Conservation (phyloP, 371 early-diverging fungal species). For the Parasitella parasitica region DNA sequence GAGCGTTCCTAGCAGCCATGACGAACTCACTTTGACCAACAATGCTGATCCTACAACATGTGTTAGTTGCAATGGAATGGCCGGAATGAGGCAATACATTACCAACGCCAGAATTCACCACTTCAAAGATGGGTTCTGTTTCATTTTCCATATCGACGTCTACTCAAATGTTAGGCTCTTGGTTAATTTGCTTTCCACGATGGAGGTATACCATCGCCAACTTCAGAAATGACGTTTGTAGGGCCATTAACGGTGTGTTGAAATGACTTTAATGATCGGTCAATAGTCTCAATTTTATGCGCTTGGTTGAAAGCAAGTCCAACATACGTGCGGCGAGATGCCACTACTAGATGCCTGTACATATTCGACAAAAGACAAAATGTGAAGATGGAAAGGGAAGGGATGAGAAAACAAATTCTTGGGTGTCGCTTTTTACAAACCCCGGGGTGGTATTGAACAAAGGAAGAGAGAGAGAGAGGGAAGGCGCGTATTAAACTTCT, state of each 20-base stretch:
- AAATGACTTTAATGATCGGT: constrained; percentile 28
- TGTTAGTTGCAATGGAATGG: neutral
- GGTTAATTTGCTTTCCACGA: too few relatives aligned
- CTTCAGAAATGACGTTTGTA: constrained; percentile 19
- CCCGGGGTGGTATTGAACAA: neutral
- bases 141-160: constrained; percentile 47
- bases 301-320: constrained; percentile 26
- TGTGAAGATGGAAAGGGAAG: constrained; percentile 1
- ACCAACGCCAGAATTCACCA: constrained; percentile 60
- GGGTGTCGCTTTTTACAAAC: neutral
- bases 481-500: neutral
- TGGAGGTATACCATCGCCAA: constrained; percentile 30
- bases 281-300: constrained; percentile 15
- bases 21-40: constrained; percentile 37
- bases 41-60: constrained; percentile 43
- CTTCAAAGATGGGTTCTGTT: constrained; percentile 61
- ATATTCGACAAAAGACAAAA: neutral
- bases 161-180: too few relatives aligned
- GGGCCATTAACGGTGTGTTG: constrained; percentile 18
- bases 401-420: neutral
- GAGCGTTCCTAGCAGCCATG: neutral
- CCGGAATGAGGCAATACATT: constrained; percentile 2
- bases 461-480: too few relatives aligned
- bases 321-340: constrained; percentile 22
- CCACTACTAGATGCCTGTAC: constrained; percentile 20